Evolutionary conservation across 164 flowering plant species (phyloP).

Genomic region (Berberis thunbergii): DNA sequence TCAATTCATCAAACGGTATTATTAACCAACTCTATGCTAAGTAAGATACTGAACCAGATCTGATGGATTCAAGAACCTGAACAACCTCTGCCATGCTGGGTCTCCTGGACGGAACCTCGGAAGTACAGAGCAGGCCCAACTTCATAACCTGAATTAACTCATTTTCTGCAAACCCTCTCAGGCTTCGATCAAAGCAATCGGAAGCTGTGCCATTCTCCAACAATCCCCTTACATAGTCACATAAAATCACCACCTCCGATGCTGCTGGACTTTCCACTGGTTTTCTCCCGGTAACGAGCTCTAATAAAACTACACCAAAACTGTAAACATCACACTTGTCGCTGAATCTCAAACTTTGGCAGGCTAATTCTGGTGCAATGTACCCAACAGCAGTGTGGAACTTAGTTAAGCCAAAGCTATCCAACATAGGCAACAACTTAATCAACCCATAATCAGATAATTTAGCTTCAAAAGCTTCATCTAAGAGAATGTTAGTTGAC

Average conservation of each 20-base stretch:
- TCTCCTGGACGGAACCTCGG: slow-evolving; percentile 67
- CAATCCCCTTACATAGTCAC: slow-evolving; percentile 66
- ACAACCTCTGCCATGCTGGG: slow-evolving; percentile 99
- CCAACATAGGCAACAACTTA: slow-evolving; percentile 68
- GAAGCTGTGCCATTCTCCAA: slow-evolving; percentile 70
- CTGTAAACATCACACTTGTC: slow-evolving; percentile 96
- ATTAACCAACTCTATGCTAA: too few relatives aligned
- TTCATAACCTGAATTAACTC: slow-evolving; percentile 94
- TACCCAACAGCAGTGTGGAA: slow-evolving; percentile 83
- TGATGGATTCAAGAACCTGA: slow-evolving; percentile 85
- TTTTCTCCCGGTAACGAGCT: slow-evolving; percentile 89
- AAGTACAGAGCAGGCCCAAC: slow-evolving; percentile 78
- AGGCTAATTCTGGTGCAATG: slow-evolving; percentile 84
- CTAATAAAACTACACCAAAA: slow-evolving; percentile 80
- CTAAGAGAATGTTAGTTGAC: slow-evolving; percentile 82
- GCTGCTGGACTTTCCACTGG: slow-evolving; percentile 72
- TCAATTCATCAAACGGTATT: too few relatives aligned
- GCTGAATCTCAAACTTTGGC: slow-evolving; percentile 47
- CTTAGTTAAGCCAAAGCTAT: slow-evolving; percentile 49
- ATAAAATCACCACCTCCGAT: slow-evolving; percentile 63
- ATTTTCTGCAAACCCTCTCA: slow-evolving; percentile 66
- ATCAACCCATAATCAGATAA: slow-evolving; percentile 81
- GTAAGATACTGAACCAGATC: slow-evolving; percentile 34
- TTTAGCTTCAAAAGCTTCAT: slow-evolving; percentile 59
- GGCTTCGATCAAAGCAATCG: slow-evolving; percentile 66